Base-by-base conservation (phyloP, 495 filamentous ascomycete genomes). In the Pyrenula massariospora region DNA sequence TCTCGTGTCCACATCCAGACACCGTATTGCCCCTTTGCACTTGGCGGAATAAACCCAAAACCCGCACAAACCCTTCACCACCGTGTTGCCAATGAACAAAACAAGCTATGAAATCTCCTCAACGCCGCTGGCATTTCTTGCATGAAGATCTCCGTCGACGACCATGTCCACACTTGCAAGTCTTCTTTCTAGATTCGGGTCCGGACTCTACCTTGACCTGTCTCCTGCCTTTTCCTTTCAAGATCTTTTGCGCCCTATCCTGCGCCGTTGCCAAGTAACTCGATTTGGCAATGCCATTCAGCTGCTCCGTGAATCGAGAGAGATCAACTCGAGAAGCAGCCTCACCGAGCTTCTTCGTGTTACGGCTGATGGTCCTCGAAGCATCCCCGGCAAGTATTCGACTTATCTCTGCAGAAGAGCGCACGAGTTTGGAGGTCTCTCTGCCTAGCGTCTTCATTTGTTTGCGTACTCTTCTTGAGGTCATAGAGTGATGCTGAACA, bases 231-330 rank as follows among this genome's bases (percentile, higher is more conserved):
- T 42, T 15, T 42, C 31, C 31, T 42, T 42, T 42, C 8, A 42
- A 15, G 8, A 77, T 50, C 47, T 65, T 56, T 48, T 65, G 68
- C 21, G 72, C 74, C 48, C 64, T 64, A 55, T 63, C 65, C 50
- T 77, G 74, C 48, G 72, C 73, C 11, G 59, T 70, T 54, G 63
- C 66, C 54, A 77, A 59, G 21, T 69, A 58, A 36, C 65, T 60
- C 48, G 59, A 65, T 52, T 65, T 71, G 23, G 60, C 60, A 3
- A 60, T 62, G 54, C 66, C 66, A 42, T 64, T 71, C 20, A 74
- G 23, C 56, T 63, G 66, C 48, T 70, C 65, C 64, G 65, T 62
- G 63, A 72, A 55, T 3, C 56, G 54, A 19, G 48, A 54, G 15
- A 70, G 49, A 54, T 70, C 64, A 12, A 73, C 50, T n/a, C 57